Percentiles rank a stretch among this genome's conserved stretches.
Evolutionary conservation across 768 basidiomycete species (phyloP).

Genomic region (Exidia glandulosa): DNA sequence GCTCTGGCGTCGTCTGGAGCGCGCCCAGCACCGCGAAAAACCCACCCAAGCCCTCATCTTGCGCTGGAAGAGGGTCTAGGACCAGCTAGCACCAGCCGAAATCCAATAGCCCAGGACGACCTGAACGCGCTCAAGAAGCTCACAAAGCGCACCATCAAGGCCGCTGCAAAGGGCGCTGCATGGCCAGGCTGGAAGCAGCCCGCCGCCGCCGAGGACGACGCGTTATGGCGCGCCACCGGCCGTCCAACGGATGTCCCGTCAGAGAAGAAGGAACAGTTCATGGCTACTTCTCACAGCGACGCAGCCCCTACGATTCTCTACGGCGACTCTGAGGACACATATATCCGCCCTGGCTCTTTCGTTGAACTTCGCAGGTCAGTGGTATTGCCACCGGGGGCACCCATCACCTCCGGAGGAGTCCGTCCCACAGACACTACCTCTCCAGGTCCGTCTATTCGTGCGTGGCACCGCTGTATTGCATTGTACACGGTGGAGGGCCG

Average conservation of each 20-base stretch:
- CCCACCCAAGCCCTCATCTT: not conserved
- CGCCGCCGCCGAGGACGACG: not conserved
- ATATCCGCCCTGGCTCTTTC: conserved; percentile 5
- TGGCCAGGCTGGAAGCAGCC: not conserved
- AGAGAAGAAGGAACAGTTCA: conserved; percentile 5
- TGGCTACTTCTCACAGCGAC: not conserved
- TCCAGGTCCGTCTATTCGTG: too few species aligned
- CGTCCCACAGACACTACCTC: too few species aligned
- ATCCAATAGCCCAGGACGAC: not conserved
- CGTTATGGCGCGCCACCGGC: not conserved
- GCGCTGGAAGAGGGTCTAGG: not conserved
- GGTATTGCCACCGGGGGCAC: too few species aligned
- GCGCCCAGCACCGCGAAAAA: too few species aligned
- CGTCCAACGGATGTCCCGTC: not conserved
- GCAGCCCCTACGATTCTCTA: not conserved
- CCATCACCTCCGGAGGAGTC: too few species aligned
- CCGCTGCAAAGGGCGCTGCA: not conserved
- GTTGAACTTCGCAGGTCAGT: conserved; percentile 10
- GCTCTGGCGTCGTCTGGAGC: too few species aligned
- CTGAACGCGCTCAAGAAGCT: not conserved
- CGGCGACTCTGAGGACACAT: not conserved
- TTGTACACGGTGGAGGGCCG: too few species aligned
- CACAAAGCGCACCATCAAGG: not conserved
- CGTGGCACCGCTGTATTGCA: too few species aligned
- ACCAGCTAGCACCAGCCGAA: not conserved